A percentile compares a stretch with the other conserved stretches of the same genome.
Conservation (phyloP, 2,329 filamentous ascomycete genomes). For the Colletotrichum navitas region DNA sequence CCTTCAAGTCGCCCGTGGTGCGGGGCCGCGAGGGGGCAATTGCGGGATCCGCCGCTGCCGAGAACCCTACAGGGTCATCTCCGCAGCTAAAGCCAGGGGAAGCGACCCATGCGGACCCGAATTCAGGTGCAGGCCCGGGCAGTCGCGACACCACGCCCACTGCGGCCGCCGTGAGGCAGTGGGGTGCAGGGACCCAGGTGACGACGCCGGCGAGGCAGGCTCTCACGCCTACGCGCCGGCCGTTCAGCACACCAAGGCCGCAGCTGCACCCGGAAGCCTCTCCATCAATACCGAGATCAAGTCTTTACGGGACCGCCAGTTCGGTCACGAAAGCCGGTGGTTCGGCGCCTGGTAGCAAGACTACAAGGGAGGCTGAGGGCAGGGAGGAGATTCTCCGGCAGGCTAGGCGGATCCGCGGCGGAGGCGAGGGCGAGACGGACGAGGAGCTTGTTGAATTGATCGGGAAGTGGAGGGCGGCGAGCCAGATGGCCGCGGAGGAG, state of each 20-base stretch:
- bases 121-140: background rate
- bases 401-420: conserved; percentile 26
- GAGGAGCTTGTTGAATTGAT: conserved; percentile 37
- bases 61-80: too few relatives aligned
- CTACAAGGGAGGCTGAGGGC: conserved; percentile 21
- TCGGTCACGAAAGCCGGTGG: background rate
- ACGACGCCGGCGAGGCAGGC: conserved; percentile 11
- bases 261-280: background rate
- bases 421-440: conserved; percentile 12
- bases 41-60: background rate
- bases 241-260: conserved; percentile 27
- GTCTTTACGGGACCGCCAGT: background rate
- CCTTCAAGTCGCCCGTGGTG: conserved; percentile 41
- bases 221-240: conserved; percentile 26
- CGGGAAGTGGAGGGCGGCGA: conserved; percentile 41
- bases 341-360: conserved; percentile 4
- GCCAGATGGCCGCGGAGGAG: conserved; percentile 42
- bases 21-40: conserved; percentile 3
- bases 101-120: background rate
- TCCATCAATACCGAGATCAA: conserved; percentile 8
- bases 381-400: conserved; percentile 39
- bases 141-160: background rate
- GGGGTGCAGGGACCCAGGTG: background rate
- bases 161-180: background rate
- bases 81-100: background rate